Evolutionary conservation across 2,329 filamentous ascomycete genomes (phyloP), one percentile per base, ranked within the genome.

Genomic region (Diaporthe sp.): DNA sequence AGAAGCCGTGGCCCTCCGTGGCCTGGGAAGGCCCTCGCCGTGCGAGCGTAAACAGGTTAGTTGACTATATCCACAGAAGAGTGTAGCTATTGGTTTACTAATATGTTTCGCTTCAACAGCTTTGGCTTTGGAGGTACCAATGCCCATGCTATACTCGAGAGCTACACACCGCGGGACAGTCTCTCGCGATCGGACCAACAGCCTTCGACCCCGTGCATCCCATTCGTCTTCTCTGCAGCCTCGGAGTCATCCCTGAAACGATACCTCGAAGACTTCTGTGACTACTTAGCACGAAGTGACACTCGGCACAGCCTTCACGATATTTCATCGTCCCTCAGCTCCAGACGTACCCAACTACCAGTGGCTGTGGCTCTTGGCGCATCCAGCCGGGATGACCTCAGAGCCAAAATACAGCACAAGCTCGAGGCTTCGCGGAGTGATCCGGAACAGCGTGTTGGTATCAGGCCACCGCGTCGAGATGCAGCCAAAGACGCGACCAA

Each of bases 191-290:
- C 42, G 9, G 19, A 3, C 4, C 42, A 47, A 8, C 8, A 8
- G 4, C 6, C 19, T 4, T 6, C 9, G 19, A 28, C 12, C 13
- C 15, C 19, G 2, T 57, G 5, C 17, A 28, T 28, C 1, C 81
- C 81, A 15, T 69, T 82, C 47, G 61, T 81, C 25, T 52, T 83
- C 71, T 82, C 81, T 1, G 81, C 81, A 9, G 77, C 79, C 13
- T 82, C 52, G 13, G 52, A 19, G 15, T 55, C 52, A 3, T 9
- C 25, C 1, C 8, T 55, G 25, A 30, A 9, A 25, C 13, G 13
- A 54, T 54, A 54, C 3, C 28, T 55, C 13, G 25, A 8, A 30
- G 9, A 1, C 13, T 55, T 30, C 15, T 22, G 42, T 22, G 19
- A 47, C 19, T 47, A 47, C 19, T 19, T 47, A 7, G 2, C 12